Evolutionary conservation across 129 eudicot genomes (phyloP).

Genomic region (Flaveria bidentis): DNA sequence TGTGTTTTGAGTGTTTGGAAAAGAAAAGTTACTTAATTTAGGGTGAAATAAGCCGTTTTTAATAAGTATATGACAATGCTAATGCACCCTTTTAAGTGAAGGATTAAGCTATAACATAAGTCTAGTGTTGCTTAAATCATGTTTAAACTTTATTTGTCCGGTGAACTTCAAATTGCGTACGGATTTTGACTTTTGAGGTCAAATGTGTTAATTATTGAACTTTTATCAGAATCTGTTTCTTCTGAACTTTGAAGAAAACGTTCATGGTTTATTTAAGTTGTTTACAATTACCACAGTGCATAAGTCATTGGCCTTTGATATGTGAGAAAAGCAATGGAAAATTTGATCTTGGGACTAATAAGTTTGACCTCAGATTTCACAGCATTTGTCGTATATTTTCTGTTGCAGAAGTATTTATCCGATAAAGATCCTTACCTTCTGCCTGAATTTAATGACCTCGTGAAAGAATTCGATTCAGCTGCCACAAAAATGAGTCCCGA

Average conservation of each 20-base stretch:
- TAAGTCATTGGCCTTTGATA: background rate
- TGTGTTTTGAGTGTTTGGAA: background rate
- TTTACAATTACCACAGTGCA: background rate
- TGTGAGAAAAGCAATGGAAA: slow-evolving; percentile 10
- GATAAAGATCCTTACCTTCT: slow-evolving; percentile 60
- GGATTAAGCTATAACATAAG: slow-evolving; percentile 5
- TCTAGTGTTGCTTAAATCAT: background rate
- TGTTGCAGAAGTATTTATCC: slow-evolving; percentile 40
- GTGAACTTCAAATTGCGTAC: slow-evolving; percentile 6
- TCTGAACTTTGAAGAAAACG: background rate
- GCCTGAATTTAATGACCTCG: slow-evolving; percentile 62
- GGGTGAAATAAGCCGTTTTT: background rate
- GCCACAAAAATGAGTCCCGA: slow-evolving; percentile 34
- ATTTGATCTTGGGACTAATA: background rate
- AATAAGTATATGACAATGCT: background rate
- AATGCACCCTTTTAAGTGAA: background rate
- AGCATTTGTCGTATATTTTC: slow-evolving; percentile 6
- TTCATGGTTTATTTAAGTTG: background rate
- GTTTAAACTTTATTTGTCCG: background rate
- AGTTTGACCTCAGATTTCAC: slow-evolving; percentile 16
- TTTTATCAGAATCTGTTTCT: background rate
- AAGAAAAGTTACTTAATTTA: background rate
- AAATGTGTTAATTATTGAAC: background rate
- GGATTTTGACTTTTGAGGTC: slow-evolving; percentile 25
- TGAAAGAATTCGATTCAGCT: slow-evolving; percentile 47